Conservation (phyloP, 2,329 filamentous ascomycete species). For the Leptoxyphium fumago region DNA sequence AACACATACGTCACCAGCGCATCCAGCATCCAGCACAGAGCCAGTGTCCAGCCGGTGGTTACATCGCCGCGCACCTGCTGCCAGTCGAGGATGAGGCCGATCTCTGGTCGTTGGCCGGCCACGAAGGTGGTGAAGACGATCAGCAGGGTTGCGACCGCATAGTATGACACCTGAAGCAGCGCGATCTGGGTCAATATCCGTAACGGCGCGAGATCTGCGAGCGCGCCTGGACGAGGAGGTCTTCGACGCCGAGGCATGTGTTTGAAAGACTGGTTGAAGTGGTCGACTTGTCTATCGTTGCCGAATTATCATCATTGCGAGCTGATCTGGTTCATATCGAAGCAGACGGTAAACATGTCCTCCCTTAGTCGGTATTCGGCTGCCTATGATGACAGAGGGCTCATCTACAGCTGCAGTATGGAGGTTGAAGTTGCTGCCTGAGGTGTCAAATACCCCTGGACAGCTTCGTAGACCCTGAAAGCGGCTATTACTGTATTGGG, state of each 20-base stretch:
- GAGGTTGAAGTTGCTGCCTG: too few species aligned
- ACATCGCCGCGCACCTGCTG: conserved; percentile 49
- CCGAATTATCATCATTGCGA: neutral
- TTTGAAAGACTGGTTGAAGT: neutral
- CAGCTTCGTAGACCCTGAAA: too few species aligned
- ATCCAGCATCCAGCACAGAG: conserved; percentile 53
- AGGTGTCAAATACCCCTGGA: too few species aligned
- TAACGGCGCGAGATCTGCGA: conserved; percentile 51
- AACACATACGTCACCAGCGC: conserved; percentile 45
- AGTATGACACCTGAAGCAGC: conserved; percentile 50
- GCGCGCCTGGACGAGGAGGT: conserved; percentile 49
- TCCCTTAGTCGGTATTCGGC: too few species aligned
- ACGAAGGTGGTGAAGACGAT: conserved; percentile 55
- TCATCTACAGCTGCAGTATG: too few species aligned
- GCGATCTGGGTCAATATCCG: conserved; percentile 54
- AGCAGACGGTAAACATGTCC: too few species aligned
- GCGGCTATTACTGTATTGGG: too few species aligned
- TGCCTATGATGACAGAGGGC: too few species aligned
- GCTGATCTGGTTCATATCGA: too few species aligned
- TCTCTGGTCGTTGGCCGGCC: conserved; percentile 43
- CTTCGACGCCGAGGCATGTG: conserved; percentile 43
- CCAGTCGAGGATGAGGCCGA: conserved; percentile 50
- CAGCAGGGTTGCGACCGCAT: conserved; percentile 44
- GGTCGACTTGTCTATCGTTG: neutral
- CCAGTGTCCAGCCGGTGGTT: conserved; percentile 54